A percentile compares a stretch with the other conserved stretches of the same genome.
These are phyloP conservation scores for Lophium mytilinum DNA, from an alignment of 495 filamentous ascomycete species.

Conservation along the genomic window DNA sequence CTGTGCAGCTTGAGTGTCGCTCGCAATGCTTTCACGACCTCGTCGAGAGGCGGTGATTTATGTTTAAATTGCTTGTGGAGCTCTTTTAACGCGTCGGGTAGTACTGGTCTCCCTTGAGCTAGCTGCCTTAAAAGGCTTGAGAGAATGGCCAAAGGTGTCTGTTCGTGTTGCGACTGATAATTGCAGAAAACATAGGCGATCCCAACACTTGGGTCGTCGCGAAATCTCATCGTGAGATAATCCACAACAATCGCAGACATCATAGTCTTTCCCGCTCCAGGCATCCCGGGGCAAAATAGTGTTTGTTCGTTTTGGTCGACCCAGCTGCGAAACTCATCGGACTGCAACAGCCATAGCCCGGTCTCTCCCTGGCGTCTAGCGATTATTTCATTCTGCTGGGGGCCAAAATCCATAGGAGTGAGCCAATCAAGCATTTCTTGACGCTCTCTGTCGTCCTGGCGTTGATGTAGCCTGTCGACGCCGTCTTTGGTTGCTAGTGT, in stretches of 20 bases:
- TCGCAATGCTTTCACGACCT: constrained; percentile 16
- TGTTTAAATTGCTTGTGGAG: neutral
- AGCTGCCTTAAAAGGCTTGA: constrained; percentile 36
- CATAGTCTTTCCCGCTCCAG: constrained; percentile 24
- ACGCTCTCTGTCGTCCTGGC: too few relatives aligned
- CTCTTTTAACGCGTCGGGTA: neutral
- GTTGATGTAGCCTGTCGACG: too few relatives aligned
- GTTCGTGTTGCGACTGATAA: constrained; percentile 28
- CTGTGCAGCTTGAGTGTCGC: constrained; percentile 20
- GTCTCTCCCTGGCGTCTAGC: constrained; percentile 30
- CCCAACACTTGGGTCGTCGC: constrained; percentile 14
- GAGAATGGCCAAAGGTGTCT: constrained; percentile 30
- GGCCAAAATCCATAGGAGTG: constrained; percentile 7
- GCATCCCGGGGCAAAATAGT: constrained; percentile 35
- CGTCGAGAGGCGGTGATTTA: neutral
- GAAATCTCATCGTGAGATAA: constrained; percentile 12
- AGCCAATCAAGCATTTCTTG: constrained; percentile 8
- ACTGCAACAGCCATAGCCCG: constrained; percentile 36
- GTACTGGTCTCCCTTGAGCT: constrained; percentile 19
- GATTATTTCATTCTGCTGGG: constrained; percentile 32
- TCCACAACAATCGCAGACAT: constrained; percentile 26
- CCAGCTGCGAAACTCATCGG: constrained; percentile 32
- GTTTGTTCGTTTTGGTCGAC: constrained; percentile 19
- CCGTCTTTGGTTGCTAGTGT: too few relatives aligned
- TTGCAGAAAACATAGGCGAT: constrained; percentile 39